Evolutionary conservation across 345 rosid species (phyloP), one percentile per base, ranked within the genome.

Genomic region (Dipteronia sinensis): DNA sequence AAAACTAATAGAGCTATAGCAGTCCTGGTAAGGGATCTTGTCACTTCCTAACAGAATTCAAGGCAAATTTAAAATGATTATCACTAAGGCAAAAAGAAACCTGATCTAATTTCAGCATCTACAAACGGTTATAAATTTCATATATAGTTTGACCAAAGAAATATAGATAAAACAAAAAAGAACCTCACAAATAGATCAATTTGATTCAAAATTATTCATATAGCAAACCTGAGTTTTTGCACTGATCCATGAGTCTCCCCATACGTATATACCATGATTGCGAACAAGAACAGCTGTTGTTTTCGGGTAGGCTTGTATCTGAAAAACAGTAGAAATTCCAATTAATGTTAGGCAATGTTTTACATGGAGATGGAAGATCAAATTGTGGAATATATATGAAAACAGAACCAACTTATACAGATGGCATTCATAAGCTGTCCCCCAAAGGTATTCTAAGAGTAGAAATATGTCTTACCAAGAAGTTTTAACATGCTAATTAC

Each of bases 201-300:
- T 77, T 10, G 65, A 65, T 42, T 61, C 53, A 47, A 75, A 73
- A 58, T 42, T 53, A 65, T 73, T 65, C 10, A 49, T 51, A 66
- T 73, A 76, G 71, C 64, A 76, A 70, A 96, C 99, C 99, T 96
- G 98, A 55, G 98, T 96, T 89, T 96, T 96, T 79, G 98, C 97
- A 82, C 79, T 91, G 87, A 96, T 96, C 99, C 99, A 96, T 65
- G 98, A 85, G 82, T 96, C 98, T 78, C 98, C 98, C 99, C 98
- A 96, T 65, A 93, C 81, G 76, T 90, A 94, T 83, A 96, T 82
- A 65, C 98, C 99, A 63, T 96, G 99, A 79, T 96, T 96, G 78
- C 97, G 92, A 73, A 96, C 98, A 83, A 96, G 94, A 71, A 96
- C 98, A 51, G 98, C 97, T 17, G 99, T 96, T 74, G 97, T 79